Percentiles rank a stretch among this genome's conserved stretches.
phyloP scores from a whole-genome alignment of 208 protist genomes.

The Crithidia sp. region DNA sequence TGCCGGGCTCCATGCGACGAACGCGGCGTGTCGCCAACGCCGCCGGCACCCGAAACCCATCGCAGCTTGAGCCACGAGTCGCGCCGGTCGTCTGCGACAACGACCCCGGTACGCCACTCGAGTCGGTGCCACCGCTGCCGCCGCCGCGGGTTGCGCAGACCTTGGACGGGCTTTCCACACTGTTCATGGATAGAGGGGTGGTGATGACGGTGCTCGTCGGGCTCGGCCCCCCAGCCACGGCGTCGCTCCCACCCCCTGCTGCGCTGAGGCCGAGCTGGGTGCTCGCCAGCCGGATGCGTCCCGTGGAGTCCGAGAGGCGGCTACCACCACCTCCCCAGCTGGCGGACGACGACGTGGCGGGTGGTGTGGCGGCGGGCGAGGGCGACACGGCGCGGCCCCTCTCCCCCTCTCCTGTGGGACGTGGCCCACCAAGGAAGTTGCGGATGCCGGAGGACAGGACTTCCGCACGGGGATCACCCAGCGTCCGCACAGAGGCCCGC shows the following conservation, averaged over 20 bases:
- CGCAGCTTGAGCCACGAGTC: neutral
- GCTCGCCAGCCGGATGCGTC: constrained; percentile 1
- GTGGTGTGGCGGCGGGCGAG: neutral
- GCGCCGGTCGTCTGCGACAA: neutral
- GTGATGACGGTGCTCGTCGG: neutral
- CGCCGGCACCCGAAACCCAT: neutral
- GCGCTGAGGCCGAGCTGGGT: constrained; percentile 2
- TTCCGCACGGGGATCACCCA: constrained; percentile 2
- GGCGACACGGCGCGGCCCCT: neutral
- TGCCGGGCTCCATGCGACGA: neutral
- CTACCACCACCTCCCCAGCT: neutral
- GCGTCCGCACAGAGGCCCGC: neutral
- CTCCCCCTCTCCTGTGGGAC: neutral
- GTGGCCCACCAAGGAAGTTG: neutral
- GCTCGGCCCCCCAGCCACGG: neutral
- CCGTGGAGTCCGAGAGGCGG: neutral
- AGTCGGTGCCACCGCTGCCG: neutral
- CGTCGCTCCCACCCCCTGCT: neutral
- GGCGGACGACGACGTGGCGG: neutral
- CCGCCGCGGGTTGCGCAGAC: neutral
- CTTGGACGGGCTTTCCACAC: neutral
- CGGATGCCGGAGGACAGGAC: constrained; percentile 16
- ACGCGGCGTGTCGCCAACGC: neutral
- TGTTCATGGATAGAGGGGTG: neutral
- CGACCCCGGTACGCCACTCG: neutral